Base-by-base conservation (phyloP, 352 stramenopile species). In the Pythium monospermum region DNA sequence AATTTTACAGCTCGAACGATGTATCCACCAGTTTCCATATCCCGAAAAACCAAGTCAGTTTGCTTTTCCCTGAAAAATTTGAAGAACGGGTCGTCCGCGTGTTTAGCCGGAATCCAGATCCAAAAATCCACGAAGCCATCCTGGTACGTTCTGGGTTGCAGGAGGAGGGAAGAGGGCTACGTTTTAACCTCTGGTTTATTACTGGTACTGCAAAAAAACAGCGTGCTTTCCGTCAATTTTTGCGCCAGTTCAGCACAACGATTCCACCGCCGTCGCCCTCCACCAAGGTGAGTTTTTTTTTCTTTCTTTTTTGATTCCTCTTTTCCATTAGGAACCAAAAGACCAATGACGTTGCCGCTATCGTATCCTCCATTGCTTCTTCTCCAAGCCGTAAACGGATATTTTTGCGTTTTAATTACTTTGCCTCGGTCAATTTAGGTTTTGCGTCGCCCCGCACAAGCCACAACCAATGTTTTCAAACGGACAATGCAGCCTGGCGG, bases 41-140 rank as follows among this genome's bases (percentile, higher is more conserved):
- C 36, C 73, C 76, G 0, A 89, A 88, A 44, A 62, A 87, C 13
- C 46, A 93, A 81, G 82, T 93, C 13, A 91, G 78, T 38, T 55
- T 89, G 49, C 66, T 93, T 3, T 89, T 91, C 45, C 82, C 82
- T 0, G 80, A 91, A 56, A 89, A 91, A 77, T 93, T 90, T 64
- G 79, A 93, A 66, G 82, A 93, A 57, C 76, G 82, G 12, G 69
- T 93, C 33, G 69, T 93, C 27, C 78, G 82, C 22, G 69, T 93
- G 15, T 93, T 85, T 61, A 87, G 80, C 45, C 71, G 80, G 44
- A 85, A 72, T 37, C 57, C 64, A 33, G 79, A 73, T 15, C 52
- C 55, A 1, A 44, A 59, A 26, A 62, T 87, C 3, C 76, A 89
- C 44, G 30, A 65, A 52, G 77, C 75, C 40, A 89, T 91, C 30